These are phyloP conservation scores for Trichophyton benhamiae DNA, from an alignment of 2,329 filamentous ascomycete genomes.

Conservation along the genomic window DNA sequence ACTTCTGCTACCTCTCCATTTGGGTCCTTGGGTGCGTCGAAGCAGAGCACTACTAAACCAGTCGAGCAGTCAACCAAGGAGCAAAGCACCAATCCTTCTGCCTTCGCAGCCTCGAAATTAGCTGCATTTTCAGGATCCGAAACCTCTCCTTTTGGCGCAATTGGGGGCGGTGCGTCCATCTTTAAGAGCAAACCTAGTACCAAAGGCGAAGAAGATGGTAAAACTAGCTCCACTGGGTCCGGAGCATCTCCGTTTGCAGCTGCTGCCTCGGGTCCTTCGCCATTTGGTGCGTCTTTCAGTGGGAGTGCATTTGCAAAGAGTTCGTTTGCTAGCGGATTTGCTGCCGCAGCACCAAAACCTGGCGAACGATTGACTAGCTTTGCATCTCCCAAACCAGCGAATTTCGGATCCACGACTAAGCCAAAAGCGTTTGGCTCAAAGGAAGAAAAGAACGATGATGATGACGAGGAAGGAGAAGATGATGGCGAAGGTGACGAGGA, in stretches of 20 bases:
- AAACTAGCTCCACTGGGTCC: conserved; percentile 8
- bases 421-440: conserved; percentile 59
- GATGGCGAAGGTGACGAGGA: conserved; percentile 34
- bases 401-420: conserved; percentile 16
- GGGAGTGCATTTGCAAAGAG: conserved; percentile 26
- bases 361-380: conserved; percentile 51
- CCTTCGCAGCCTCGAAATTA: conserved; percentile 58
- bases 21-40: conserved; percentile 23
- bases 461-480: conserved; percentile 36
- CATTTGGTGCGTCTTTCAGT: conserved; percentile 25
- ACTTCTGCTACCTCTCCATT: conserved; percentile 34
- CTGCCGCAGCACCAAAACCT: conserved; percentile 31
- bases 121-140: conserved; percentile 51
- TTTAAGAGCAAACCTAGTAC: conserved; percentile 23
- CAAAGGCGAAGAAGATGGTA: background rate
- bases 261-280: conserved; percentile 21
- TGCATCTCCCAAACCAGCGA: conserved; percentile 46
- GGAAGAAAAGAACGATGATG: conserved; percentile 43
- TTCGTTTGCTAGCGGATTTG: conserved; percentile 38
- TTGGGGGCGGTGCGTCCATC: conserved; percentile 33
- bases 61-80: conserved; percentile 11
- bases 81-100: conserved; percentile 42
- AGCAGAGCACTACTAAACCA: conserved; percentile 13
- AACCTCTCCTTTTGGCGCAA: conserved; percentile 51
- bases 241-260: conserved; percentile 20